A percentile compares a stretch with the other conserved stretches of the same genome.
Evolutionary conservation across 2,329 filamentous ascomycete genomes (phyloP).

Genomic region (Alternaria angustiovoidea): DNA sequence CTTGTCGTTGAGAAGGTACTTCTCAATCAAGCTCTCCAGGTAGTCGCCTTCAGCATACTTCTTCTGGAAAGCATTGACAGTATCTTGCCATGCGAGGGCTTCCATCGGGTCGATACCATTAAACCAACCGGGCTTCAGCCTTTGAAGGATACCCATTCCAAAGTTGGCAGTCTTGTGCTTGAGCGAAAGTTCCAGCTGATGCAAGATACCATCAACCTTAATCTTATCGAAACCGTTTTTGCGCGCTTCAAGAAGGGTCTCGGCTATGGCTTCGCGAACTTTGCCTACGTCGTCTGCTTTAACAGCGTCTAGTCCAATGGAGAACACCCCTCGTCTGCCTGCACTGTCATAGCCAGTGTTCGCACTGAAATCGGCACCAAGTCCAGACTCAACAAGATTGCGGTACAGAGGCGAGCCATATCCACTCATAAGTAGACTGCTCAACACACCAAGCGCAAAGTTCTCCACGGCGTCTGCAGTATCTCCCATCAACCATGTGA

Average conservation of each 20-base stretch:
- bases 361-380: constrained; percentile 92
- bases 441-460: constrained; percentile 83
- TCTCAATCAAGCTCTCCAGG: constrained; percentile 83
- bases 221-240: constrained; percentile 83
- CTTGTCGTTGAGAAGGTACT: constrained; percentile 87
- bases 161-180: constrained; percentile 98
- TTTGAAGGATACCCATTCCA: constrained; percentile 87
- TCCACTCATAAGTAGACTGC: constrained; percentile 86
- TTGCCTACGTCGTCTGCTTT: constrained; percentile 79
- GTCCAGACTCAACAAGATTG: constrained; percentile 84
- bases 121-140: constrained; percentile 92
- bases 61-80: constrained; percentile 80
- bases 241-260: constrained; percentile 73
- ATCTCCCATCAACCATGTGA: constrained; percentile 90
- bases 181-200: constrained; percentile 89
- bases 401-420: constrained; percentile 95
- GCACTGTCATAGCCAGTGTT: constrained; percentile 91
- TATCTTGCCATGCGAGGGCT: constrained; percentile 89
- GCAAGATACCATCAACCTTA: constrained; percentile 92
- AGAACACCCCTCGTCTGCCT: constrained; percentile 81
- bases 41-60: constrained; percentile 79
- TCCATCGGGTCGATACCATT: constrained; percentile 93
- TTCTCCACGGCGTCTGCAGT: constrained; percentile 84
- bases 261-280: constrained; percentile 76
- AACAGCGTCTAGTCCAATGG: constrained; percentile 89